Conservation (phyloP, 2,329 filamentous ascomycete species). For the Aspergillus sp. region DNA sequence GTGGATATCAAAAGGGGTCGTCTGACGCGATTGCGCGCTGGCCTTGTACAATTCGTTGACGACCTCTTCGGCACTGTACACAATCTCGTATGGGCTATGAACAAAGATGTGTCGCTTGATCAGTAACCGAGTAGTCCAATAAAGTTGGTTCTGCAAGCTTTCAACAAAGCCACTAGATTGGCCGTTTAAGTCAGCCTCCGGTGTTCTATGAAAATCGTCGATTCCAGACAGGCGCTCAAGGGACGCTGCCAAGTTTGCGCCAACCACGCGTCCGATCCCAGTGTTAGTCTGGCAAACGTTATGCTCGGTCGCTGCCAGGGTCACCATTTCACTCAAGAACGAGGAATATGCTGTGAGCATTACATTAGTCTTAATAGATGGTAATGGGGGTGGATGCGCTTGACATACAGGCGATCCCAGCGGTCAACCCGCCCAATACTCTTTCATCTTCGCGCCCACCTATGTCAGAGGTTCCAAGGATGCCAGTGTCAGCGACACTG, state of each 20-base stretch:
- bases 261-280: slow-evolving; percentile 42
- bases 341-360: slow-evolving; percentile 39
- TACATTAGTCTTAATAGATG: slow-evolving; percentile 11
- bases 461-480: slow-evolving; percentile 44
- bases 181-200: slow-evolving; percentile 32
- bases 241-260: slow-evolving; percentile 40
- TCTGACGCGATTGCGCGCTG: slow-evolving; percentile 32
- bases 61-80: slow-evolving; percentile 45
- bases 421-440: slow-evolving; percentile 40
- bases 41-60: slow-evolving; percentile 46
- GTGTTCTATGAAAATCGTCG: slow-evolving; percentile 38
- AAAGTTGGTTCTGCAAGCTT: slow-evolving; percentile 46
- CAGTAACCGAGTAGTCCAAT: slow-evolving; percentile 48
- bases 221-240: slow-evolving; percentile 45
- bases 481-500: slow-evolving; percentile 45
- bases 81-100: slow-evolving; percentile 47
- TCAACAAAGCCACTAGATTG: slow-evolving; percentile 36
- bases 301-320: slow-evolving; percentile 38
- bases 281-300: slow-evolving; percentile 43
- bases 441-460: slow-evolving; percentile 45
- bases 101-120: slow-evolving; percentile 50
- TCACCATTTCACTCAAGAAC: slow-evolving; percentile 42
- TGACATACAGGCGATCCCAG: slow-evolving; percentile 45
- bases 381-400: background rate
- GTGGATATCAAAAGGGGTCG: slow-evolving; percentile 48